phyloP scores from a whole-genome alignment of 176 grass and related monocot species.

The Musa itinerans region DNA sequence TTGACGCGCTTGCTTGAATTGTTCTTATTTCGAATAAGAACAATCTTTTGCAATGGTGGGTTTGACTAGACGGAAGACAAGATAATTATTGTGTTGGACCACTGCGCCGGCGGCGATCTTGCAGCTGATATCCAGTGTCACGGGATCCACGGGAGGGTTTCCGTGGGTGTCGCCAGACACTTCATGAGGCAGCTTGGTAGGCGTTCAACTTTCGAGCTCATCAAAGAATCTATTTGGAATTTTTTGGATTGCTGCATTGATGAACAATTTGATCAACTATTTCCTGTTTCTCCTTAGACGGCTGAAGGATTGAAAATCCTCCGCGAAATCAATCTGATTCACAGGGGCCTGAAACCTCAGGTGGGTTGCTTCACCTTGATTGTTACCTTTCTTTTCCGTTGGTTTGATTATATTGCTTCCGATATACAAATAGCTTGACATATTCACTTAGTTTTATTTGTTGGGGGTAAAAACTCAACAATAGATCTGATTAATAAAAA shows the following conservation, averaged over 20 bases:
- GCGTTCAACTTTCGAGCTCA: neutral
- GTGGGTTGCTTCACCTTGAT: slow-evolving; percentile 13
- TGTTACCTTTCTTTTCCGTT: neutral
- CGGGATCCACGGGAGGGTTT: slow-evolving; percentile 26
- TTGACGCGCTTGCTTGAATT: neutral
- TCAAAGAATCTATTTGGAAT: neutral
- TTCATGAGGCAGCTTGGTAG: slow-evolving; percentile 52
- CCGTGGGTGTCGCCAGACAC: slow-evolving; percentile 34
- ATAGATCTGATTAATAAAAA: neutral
- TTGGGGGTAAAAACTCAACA: neutral
- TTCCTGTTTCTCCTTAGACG: slow-evolving; percentile 7
- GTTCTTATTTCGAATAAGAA: neutral
- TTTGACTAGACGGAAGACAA: slow-evolving; percentile 31
- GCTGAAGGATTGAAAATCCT: slow-evolving; percentile 56
- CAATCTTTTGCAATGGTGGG: neutral
- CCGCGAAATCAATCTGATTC: slow-evolving; percentile 43
- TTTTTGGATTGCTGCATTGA: neutral
- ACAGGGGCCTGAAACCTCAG: slow-evolving; percentile 73
- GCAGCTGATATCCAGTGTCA: slow-evolving; percentile 24
- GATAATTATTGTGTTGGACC: slow-evolving; percentile 52
- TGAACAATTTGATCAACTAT: neutral
- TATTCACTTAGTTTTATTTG: neutral
- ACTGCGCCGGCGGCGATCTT: slow-evolving; percentile 60
- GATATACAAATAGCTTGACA: neutral
- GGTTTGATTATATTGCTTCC: neutral